Evolutionary conservation across 140 eudicot species (phyloP), one percentile per base, ranked within the genome.

Genomic region (Artemisia princeps): DNA sequence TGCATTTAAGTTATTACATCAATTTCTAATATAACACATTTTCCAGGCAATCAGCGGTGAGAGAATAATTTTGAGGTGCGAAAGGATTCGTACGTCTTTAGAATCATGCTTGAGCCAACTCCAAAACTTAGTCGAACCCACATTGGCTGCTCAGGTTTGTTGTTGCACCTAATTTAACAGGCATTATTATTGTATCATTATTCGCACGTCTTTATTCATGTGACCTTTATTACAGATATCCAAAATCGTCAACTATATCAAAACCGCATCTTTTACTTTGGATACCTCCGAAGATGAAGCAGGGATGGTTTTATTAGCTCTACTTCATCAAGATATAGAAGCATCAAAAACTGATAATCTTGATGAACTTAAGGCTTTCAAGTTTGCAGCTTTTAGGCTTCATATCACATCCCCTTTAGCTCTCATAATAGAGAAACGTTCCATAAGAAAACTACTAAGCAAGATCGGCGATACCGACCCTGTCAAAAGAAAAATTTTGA

Each of bases 271-370:
- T 6, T 77, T 77, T 48, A 54, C 67, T 37, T 55, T 72, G 51
- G 82, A 72, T 60, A 16, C 78, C 10, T 72, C 74, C 7, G 77
- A 79, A 53, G 75, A 79, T 6, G 80, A 72, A 75, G 84, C 84
- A 22, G 81, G 84, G 9, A 72, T 30, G 16, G 76, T 67, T 15
- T 46, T 80, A 68, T 51, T 71, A 9, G 72, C 67, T 50, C 64
- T 80, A 59, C 78, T 80, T 37, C 76, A 67, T 71, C 62, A 65
- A 62, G 71, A 80, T 60, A 72, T 72, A 49, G 4, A 62, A 24
- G 62, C 75, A 56, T 71, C 79, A 56, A 71, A 62, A 40, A 16
- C 60, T 40, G 65, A 53, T 68, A 64, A 76, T 33, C 49, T 4
- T 17, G 69, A 65, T 42, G 81, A 76, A 62, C 70, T 76, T n/a